These are phyloP conservation scores for Aspergillus sp. DNA, from an alignment of 2,329 filamentous ascomycete species.

Conservation along the genomic window DNA sequence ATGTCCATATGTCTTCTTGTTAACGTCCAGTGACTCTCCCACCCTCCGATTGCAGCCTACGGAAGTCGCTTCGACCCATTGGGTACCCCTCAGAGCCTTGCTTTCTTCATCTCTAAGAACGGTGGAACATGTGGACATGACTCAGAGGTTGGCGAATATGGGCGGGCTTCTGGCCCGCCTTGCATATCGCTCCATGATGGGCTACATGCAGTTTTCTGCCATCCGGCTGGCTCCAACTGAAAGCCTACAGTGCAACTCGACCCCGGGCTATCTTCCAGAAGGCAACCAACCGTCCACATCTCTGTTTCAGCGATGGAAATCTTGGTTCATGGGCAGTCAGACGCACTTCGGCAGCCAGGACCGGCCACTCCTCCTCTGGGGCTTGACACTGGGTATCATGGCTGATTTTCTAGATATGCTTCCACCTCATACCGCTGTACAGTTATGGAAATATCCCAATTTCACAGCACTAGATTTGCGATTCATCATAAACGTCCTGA, in stretches of 20 bases:
- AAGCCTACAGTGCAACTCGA: slow-evolving; percentile 59
- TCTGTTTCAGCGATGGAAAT: slow-evolving; percentile 29
- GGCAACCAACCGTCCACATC: slow-evolving; percentile 27
- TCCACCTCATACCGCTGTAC: slow-evolving; percentile 63
- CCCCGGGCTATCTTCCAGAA: slow-evolving; percentile 51
- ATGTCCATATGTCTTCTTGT: slow-evolving; percentile 68
- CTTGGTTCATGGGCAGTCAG: slow-evolving; percentile 33
- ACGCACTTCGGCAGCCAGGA: slow-evolving; percentile 34
- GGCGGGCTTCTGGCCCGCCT: slow-evolving; percentile 57
- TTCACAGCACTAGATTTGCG: slow-evolving; percentile 66
- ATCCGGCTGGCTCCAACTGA: slow-evolving; percentile 64
- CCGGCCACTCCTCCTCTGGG: slow-evolving; percentile 65
- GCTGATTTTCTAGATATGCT: slow-evolving; percentile 69
- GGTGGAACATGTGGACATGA: slow-evolving; percentile 64
- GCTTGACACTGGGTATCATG: slow-evolving; percentile 66
- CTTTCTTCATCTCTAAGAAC: slow-evolving; percentile 63
- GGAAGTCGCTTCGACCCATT: slow-evolving; percentile 69
- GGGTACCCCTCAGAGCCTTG: slow-evolving; percentile 66
- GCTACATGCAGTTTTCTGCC: slow-evolving; percentile 69
- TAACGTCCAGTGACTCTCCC: slow-evolving; percentile 59
- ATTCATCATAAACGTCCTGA: slow-evolving; percentile 61
- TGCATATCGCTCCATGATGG: slow-evolving; percentile 59
- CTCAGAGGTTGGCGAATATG: slow-evolving; percentile 60
- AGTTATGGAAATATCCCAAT: slow-evolving; percentile 68
- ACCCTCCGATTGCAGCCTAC: slow-evolving; percentile 65